Base-by-base conservation (phyloP, 768 basidiomycete species). In the Xerocomellus intermedius region DNA sequence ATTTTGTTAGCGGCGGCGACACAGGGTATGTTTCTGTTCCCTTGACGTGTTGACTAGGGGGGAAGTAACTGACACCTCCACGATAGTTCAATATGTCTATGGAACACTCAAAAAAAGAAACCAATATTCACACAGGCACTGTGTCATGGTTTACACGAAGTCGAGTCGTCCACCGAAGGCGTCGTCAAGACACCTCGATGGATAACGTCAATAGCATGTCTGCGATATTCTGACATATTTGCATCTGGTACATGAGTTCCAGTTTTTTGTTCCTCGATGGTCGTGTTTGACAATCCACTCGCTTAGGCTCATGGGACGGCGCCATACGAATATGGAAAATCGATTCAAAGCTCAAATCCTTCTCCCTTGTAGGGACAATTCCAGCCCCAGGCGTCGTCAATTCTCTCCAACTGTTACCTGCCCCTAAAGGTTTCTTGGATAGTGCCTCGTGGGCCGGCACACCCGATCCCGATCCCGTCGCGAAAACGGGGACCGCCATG, bases 51-150 rank as follows among this genome's bases (percentile, higher is more conserved):
- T 48, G 32, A 24, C 50, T 21, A 28, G 8, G 22, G 17, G 6
- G 8, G 36, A 42, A 52, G 30, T 41, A 22, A 9, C 51, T 52
- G 22, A 63, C 12, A 28, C 12, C 37, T 16, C 9, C 13, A 8
- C 26, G 26, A 33, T 57, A 56, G 95, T 0, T 88, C 94, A n/a
- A 86, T 99, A 66, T 90, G 82, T 56, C 79, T 99, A 5, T 99
- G 96, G 94, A 83, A 80, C 30, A 97, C 84, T 10, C 81, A 82
- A 57, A 96, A 94, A 79, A 98, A 98, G 77, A 98, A 98, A 72
- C 93, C 97, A 0, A 75, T 96, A 42, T 97, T 91, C 72, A 91
- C 87, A 0, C 83, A 89, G 54, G 79, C 87, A 7, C 74, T 98
- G 42, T 91, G 93, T 4, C 97, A 99, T 69, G 97, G 97, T 5